Percentiles rank a stretch among this genome's conserved stretches.
Evolutionary conservation across 2,329 filamentous ascomycete genomes (phyloP).

Genomic region (Trichoderma brevicompactum): DNA sequence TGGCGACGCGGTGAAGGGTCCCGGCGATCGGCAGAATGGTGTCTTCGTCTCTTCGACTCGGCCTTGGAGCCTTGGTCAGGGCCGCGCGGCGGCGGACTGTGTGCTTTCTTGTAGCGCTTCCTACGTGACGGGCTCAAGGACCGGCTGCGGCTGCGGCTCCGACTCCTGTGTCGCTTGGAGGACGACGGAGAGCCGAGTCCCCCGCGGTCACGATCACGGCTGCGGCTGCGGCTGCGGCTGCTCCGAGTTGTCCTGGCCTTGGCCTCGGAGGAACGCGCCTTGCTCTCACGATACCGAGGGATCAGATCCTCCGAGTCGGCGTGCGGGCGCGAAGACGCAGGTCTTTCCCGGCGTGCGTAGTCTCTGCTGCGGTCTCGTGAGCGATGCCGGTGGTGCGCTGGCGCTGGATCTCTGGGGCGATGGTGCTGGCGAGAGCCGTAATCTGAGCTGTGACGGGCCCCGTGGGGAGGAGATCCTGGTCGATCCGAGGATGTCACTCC

Average conservation of each 20-base stretch:
- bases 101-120: constrained; percentile 47
- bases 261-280: constrained; percentile 39
- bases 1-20: constrained; percentile 41
- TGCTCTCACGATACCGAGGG: constrained; percentile 44
- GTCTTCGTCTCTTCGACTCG: constrained; percentile 39
- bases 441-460: constrained; percentile 39
- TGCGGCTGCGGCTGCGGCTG: constrained; percentile 38
- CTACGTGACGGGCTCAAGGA: constrained; percentile 44
- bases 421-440: constrained; percentile 41
- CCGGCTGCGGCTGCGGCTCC: constrained; percentile 48
- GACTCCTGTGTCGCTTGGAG: constrained; percentile 49
- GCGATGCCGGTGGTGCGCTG: constrained; percentile 45
- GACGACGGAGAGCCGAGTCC: constrained; percentile 45
- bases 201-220: constrained; percentile 32
- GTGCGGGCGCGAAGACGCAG: constrained; percentile 37
- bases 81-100: constrained; percentile 46
- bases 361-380: constrained; percentile 48
- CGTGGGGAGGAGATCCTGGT: constrained; percentile 41
- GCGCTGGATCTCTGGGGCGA: constrained; percentile 41
- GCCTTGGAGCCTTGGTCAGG: constrained; percentile 48
- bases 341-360: constrained; percentile 36
- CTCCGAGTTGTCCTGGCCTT: constrained; percentile 42
- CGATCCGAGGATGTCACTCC: constrained; percentile 41
- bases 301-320: constrained; percentile 45
- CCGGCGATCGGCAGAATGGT: constrained; percentile 41